Conservation (phyloP, 345 rosid species). For the Nephelium lappaceum region DNA sequence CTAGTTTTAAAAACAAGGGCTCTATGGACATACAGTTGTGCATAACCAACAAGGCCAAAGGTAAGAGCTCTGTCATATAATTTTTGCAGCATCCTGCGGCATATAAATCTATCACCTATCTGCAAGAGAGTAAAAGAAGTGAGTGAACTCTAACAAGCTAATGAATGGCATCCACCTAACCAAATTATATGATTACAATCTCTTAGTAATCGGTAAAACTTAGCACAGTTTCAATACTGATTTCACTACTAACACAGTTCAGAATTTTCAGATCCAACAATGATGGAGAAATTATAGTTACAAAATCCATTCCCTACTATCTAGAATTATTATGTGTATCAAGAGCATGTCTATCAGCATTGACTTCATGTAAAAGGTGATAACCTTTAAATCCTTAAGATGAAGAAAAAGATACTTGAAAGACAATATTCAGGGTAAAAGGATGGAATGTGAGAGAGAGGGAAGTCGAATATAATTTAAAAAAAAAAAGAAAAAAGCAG, state of each 20-base stretch:
- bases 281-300: background rate
- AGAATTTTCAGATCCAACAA: background rate
- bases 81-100: slow-evolving; percentile 68
- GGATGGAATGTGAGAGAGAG: background rate
- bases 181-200: background rate
- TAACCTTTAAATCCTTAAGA: background rate
- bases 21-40: slow-evolving; percentile 67
- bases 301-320: background rate
- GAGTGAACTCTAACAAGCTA: background rate
- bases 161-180: no score
- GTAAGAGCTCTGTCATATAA: slow-evolving; percentile 83
- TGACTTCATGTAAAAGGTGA: background rate
- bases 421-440: background rate
- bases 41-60: slow-evolving; percentile 91
- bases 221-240: background rate
- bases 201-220: slow-evolving; percentile 1
- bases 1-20: slow-evolving; percentile 13
- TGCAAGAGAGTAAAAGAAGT: slow-evolving; percentile 34
- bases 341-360: background rate
- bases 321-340: no score
- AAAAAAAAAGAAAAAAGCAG: no score
- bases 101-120: slow-evolving; percentile 88
- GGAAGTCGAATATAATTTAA: background rate
- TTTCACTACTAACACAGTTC: background rate
- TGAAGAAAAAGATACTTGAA: background rate